A percentile compares a stretch with the other conserved stretches of the same genome.
phyloP scores from a whole-genome alignment of 2,329 filamentous ascomycete genomes.

The Ascochyta pisi region DNA sequence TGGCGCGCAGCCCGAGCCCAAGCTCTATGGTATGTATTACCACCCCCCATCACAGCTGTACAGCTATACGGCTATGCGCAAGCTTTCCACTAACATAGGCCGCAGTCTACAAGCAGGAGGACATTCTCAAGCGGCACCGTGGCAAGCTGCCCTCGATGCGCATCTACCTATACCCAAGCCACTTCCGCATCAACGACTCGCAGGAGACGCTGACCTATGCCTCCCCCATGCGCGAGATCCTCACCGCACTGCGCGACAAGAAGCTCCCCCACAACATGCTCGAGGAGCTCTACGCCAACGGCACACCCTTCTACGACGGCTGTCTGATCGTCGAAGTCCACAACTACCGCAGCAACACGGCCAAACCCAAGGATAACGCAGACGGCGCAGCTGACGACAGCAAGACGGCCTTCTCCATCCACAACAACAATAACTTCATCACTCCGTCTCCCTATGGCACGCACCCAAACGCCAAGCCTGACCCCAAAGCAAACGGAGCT shows the following conservation, averaged over 20 bases:
- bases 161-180: conserved; percentile 81
- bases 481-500: conserved; percentile 32
- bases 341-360: conserved; percentile 76
- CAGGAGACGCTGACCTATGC: conserved; percentile 92
- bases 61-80: background rate
- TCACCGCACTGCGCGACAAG: conserved; percentile 77
- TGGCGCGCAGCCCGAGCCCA: conserved; percentile 36
- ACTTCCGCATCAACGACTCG: conserved; percentile 86
- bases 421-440: conserved; percentile 89
- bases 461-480: conserved; percentile 59
- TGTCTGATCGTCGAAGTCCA: conserved; percentile 95
- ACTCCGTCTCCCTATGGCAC: conserved; percentile 87
- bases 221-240: conserved; percentile 83
- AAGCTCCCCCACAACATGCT: conserved; percentile 91
- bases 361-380: conserved; percentile 61
- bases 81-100: conserved; percentile 15
- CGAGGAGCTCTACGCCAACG: conserved; percentile 73
- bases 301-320: conserved; percentile 85
- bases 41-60: background rate
- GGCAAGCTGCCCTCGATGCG: conserved; percentile 80
- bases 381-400: conserved; percentile 60
- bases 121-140: conserved; percentile 83
- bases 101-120: conserved; percentile 73
- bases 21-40: conserved; percentile 38
- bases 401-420: conserved; percentile 80